A percentile compares a stretch with the other conserved stretches of the same genome.
phyloP scores from a whole-genome alignment of 2,329 filamentous ascomycete genomes.

The Fusarium palustre region DNA sequence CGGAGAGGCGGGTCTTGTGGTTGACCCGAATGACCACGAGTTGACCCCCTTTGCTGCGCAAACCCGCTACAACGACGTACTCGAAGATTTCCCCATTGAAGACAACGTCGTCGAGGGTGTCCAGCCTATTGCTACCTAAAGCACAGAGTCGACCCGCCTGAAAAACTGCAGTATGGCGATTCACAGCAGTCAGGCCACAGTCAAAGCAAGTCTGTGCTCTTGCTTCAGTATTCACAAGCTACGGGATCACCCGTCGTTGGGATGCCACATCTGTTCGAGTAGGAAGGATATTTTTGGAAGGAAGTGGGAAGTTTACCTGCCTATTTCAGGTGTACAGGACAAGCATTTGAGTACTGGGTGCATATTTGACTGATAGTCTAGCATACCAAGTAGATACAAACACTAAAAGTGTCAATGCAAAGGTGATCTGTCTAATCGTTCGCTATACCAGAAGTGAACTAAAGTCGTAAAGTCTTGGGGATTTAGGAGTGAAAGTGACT shows the following conservation, averaged over 20 bases:
- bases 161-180: background rate
- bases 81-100: too few species aligned
- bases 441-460: background rate
- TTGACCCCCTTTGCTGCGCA: too few species aligned
- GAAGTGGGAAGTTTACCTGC: background rate
- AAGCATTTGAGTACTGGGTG: constrained; percentile 10
- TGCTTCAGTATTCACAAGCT: background rate
- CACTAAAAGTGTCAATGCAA: too few species aligned
- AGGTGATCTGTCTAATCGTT: too few species aligned
- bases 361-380: background rate
- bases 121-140: background rate
- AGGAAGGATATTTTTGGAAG: background rate
- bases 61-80: too few species aligned
- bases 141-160: background rate
- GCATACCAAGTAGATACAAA: background rate
- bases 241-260: background rate
- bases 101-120: background rate
- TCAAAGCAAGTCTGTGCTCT: background rate
- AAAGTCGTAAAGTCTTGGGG: background rate
- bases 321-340: too few species aligned
- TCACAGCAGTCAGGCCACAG: background rate
- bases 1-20: background rate
- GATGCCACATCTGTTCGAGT: background rate
- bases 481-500: background rate
- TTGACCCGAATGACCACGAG: too few species aligned